Evolutionary conservation across 2,329 filamentous ascomycete genomes (phyloP).

Genomic region (Helicocarpus griseus): DNA sequence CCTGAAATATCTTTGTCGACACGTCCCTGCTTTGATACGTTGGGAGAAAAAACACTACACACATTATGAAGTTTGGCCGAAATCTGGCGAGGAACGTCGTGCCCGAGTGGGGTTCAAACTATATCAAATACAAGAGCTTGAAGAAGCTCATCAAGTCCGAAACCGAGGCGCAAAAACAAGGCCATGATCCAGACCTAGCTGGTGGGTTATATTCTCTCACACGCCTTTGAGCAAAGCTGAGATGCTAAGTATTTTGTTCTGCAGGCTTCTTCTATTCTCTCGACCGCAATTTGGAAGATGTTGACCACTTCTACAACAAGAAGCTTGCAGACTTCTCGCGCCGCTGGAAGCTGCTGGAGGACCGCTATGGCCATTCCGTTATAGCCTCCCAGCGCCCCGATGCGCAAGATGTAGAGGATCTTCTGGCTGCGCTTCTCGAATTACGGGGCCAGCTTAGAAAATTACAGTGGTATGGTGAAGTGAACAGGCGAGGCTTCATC

Average conservation of each 20-base stretch:
- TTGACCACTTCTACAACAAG: slow-evolving; percentile 94
- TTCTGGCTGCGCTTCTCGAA: slow-evolving; percentile 83
- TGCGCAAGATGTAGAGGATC: slow-evolving; percentile 79
- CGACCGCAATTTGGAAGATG: slow-evolving; percentile 93
- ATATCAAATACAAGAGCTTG: slow-evolving; percentile 48
- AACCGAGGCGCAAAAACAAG: slow-evolving; percentile 57
- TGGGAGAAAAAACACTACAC: neutral
- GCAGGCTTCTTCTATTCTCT: slow-evolving; percentile 94
- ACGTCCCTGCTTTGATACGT: neutral
- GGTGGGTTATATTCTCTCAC: slow-evolving; percentile 50
- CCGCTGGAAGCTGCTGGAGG: slow-evolving; percentile 74
- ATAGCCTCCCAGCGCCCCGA: slow-evolving; percentile 66
- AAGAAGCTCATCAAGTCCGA: slow-evolving; percentile 89
- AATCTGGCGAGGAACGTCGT: slow-evolving; percentile 41
- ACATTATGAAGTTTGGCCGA: slow-evolving; percentile 42
- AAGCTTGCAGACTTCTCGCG: slow-evolving; percentile 80
- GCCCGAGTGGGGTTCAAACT: slow-evolving; percentile 41
- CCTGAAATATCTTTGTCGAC: neutral
- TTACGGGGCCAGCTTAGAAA: slow-evolving; percentile 80
- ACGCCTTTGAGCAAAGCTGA: neutral
- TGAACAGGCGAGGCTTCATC: slow-evolving; percentile 87
- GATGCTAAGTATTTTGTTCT: slow-evolving; percentile 7
- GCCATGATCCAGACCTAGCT: slow-evolving; percentile 75
- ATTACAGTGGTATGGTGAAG: slow-evolving; percentile 94
- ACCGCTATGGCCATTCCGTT: slow-evolving; percentile 69